Conservation (phyloP, 768 basidiomycete species). For the Lactifluus echinatus region DNA sequence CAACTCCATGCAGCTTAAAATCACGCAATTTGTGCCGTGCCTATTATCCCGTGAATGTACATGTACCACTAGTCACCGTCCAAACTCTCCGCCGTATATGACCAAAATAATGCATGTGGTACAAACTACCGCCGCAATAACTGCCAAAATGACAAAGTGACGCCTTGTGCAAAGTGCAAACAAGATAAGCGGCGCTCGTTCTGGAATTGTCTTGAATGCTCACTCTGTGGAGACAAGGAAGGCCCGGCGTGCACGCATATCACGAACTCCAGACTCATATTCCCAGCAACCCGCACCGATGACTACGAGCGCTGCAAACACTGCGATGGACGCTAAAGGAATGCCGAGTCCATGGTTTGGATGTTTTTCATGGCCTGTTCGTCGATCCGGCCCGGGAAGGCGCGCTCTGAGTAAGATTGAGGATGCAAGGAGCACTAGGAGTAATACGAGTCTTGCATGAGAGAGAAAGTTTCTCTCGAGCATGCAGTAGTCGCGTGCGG, state of each 20-base stretch:
- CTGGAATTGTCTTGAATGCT: conserved; percentile 24
- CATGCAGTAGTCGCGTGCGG: conserved; percentile 72
- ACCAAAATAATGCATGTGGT: conserved; percentile 8
- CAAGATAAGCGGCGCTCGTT: not conserved
- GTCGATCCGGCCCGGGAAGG: conserved; percentile 30
- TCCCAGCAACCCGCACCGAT: conserved; percentile 57
- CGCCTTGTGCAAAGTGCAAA: conserved; percentile 17
- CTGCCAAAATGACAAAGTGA: conserved; percentile 25
- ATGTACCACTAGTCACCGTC: not conserved
- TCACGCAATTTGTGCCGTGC: not conserved
- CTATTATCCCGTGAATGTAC: too few species aligned
- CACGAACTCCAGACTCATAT: conserved; percentile 49
- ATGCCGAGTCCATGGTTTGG: conserved; percentile 28
- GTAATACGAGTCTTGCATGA: conserved; percentile 55
- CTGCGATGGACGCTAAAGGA: conserved; percentile 46
- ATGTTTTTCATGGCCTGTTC: conserved; percentile 19
- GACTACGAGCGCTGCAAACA: conserved; percentile 43
- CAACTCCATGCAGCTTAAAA: not conserved
- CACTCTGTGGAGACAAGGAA: conserved; percentile 53
- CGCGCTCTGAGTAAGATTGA: conserved; percentile 56
- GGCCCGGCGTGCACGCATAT: conserved; percentile 48
- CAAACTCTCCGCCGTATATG: not conserved
- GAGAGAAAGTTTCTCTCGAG: conserved; percentile 68
- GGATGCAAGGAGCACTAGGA: conserved; percentile 54
- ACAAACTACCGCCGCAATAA: conserved; percentile 11